A percentile compares a stretch with the other conserved stretches of the same genome.
Conservation (phyloP, 768 basidiomycete species). For the Crassisporium funariophilum region DNA sequence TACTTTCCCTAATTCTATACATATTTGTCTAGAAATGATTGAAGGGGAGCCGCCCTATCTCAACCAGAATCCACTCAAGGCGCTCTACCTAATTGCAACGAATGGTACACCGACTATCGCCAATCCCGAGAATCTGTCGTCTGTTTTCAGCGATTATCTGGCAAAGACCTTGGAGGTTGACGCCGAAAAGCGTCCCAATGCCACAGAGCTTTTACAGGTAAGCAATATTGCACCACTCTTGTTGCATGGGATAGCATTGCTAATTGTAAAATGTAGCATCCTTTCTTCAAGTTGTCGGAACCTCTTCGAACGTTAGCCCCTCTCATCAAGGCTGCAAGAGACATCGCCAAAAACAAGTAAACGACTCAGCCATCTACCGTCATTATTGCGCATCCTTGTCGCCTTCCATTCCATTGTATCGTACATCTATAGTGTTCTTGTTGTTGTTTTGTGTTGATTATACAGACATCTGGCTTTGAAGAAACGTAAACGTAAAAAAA, state of each 20-base stretch:
- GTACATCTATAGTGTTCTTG: conserved; percentile 24
- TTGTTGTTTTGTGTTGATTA: conserved; percentile 12
- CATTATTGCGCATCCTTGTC: conserved; percentile 5
- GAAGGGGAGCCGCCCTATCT: conserved; percentile 97
- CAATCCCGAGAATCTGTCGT: conserved; percentile 75
- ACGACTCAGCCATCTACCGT: conserved; percentile 1
- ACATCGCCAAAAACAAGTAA: conserved; percentile 71
- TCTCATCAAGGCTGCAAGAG: conserved; percentile 89
- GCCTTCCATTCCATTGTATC: conserved; percentile 18
- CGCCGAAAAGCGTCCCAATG: conserved; percentile 89
- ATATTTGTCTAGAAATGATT: conserved; percentile 77
- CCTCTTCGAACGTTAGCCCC: conserved; percentile 85
- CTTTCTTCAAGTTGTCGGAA: conserved; percentile 87
- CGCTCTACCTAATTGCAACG: conserved; percentile 96
- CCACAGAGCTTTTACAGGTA: conserved; percentile 78
- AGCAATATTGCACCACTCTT: conserved; percentile 8
- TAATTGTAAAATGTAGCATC: conserved; percentile 53
- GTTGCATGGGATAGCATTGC: conserved; percentile 5
- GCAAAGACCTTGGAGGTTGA: conserved; percentile 90
- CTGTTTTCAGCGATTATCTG: conserved; percentile 88
- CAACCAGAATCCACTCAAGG: conserved; percentile 96
- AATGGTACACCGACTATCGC: conserved; percentile 97
- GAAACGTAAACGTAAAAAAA: conserved; percentile 5
- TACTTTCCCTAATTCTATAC: conserved; percentile 5
- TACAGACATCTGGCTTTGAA: conserved; percentile 2